Conservation (phyloP, 164 flowering plant genomes). For the Cinnamomum micranthum region DNA sequence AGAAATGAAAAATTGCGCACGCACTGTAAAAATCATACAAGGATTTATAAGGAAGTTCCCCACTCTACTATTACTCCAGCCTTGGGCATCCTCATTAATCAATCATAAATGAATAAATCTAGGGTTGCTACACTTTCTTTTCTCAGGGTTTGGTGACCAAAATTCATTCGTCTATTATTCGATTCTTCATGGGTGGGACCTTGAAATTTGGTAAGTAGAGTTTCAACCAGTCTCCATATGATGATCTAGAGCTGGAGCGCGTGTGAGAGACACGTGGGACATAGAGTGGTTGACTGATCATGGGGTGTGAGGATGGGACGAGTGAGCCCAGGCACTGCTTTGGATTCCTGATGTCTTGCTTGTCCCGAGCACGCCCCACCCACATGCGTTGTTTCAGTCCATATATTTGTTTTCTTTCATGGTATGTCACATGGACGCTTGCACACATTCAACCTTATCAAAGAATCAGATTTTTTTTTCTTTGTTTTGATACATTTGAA, state of each 20-base stretch:
- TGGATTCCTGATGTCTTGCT: conserved; percentile 1
- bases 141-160: background rate
- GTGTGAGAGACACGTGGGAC: background rate
- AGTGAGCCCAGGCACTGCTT: background rate
- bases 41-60: too few species aligned
- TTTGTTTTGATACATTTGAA: background rate
- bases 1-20: too few species aligned
- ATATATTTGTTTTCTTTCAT: background rate
- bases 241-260: background rate
- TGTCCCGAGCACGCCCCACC: conserved; percentile 4
- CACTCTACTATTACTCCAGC: too few species aligned
- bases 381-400: background rate
- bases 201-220: background rate
- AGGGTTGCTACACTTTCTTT: too few species aligned
- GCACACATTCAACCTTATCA: conserved; percentile 1
- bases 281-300: background rate
- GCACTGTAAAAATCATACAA: too few species aligned
- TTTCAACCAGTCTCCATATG: background rate
- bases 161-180: background rate
- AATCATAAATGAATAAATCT: too few species aligned
- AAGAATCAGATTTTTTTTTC: background rate
- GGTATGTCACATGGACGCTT: conserved; percentile 1
- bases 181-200: background rate
- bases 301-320: background rate
- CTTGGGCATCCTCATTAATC: too few species aligned